Evolutionary conservation across 1,284 basidiomycete species (phyloP).

Genomic region (Ganoderma leucocontextum): DNA sequence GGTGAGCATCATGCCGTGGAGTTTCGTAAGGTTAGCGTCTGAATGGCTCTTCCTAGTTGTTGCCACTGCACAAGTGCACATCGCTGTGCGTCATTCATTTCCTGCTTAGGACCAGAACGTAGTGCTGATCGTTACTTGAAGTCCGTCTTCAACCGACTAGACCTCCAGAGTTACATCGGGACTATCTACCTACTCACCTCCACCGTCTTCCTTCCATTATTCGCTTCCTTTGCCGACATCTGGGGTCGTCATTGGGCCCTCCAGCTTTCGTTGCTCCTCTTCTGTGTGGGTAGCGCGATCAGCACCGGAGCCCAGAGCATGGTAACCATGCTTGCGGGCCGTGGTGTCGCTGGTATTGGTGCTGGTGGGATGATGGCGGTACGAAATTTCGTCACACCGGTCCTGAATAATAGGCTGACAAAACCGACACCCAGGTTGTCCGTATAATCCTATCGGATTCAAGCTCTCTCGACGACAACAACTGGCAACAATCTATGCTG

Average conservation of each 20-base stretch:
- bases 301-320: constrained; percentile 54
- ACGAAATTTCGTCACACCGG: too few species aligned
- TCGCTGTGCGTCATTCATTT: constrained; percentile 47
- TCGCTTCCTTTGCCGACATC: constrained; percentile 57
- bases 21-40: not conserved
- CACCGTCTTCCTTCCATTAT: constrained; percentile 60
- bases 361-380: constrained; percentile 57
- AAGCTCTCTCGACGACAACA: constrained; percentile 51
- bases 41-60: constrained; percentile 47
- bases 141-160: constrained; percentile 55
- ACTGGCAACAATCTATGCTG: constrained; percentile 49
- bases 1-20: constrained; percentile 35
- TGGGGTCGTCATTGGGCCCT: constrained; percentile 56
- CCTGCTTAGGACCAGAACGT: not conserved
- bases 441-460: constrained; percentile 56
- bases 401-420: too few species aligned
- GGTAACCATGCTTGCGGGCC: constrained; percentile 53
- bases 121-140: constrained; percentile 22
- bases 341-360: constrained; percentile 55
- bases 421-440: constrained; percentile 44
- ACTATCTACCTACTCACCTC: constrained; percentile 53
- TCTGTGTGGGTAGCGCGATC: constrained; percentile 55
- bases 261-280: constrained; percentile 53
- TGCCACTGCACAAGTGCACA: constrained; percentile 60
- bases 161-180: constrained; percentile 55